These are phyloP conservation scores for Penicillium waksmanii DNA, from an alignment of 495 filamentous ascomycete genomes.

Conservation along the genomic window DNA sequence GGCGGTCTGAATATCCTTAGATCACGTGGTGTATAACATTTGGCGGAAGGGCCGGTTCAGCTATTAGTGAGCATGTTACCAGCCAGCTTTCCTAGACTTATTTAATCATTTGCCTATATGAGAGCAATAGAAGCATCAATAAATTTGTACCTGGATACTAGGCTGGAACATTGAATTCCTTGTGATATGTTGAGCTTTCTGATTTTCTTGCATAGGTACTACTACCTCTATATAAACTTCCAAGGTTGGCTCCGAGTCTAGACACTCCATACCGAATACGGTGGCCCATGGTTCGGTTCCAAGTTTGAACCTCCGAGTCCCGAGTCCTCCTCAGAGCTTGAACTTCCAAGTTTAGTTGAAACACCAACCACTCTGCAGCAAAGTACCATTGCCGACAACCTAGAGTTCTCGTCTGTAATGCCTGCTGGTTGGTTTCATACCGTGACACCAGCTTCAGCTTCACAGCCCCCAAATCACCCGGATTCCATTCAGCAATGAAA, in stretches of 20 bases:
- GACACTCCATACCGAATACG: too few relatives aligned
- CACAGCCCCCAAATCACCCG: not conserved
- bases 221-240: too few relatives aligned
- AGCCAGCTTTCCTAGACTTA: not conserved
- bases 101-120: not conserved
- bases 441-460: not conserved
- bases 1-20: constrained; percentile 27
- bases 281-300: constrained; percentile 20
- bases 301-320: not conserved
- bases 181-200: too few relatives aligned
- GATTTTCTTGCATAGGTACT: too few relatives aligned
- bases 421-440: not conserved
- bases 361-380: too few relatives aligned
- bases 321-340: not conserved
- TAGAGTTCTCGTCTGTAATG: not conserved
- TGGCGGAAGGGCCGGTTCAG: not conserved
- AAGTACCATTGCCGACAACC: not conserved
- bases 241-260: too few relatives aligned
- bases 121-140: too few relatives aligned
- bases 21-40: constrained; percentile 22
- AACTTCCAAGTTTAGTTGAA: not conserved
- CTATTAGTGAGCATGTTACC: too few relatives aligned
- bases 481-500: not conserved
- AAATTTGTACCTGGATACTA: too few relatives aligned
- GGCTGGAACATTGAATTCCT: too few relatives aligned